Conservation (phyloP, 257 asterid genomes). For the Primulina tabacum region DNA sequence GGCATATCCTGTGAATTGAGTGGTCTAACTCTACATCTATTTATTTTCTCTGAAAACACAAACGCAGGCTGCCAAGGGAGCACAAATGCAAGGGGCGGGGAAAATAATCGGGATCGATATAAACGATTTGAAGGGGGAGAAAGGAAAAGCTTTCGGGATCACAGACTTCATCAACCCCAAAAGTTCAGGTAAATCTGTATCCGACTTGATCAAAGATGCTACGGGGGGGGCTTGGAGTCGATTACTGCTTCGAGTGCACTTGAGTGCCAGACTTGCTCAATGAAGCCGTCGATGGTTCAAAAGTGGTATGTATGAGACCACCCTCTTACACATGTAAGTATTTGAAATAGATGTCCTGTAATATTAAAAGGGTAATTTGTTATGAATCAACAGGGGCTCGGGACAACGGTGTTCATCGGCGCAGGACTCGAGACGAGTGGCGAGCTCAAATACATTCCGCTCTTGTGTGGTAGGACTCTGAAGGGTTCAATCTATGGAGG, state of each 20-base stretch:
- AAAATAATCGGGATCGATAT: conserved; percentile 65
- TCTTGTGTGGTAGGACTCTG: conserved; percentile 58
- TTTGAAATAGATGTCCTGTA: too few relatives aligned
- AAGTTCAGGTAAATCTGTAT: conserved; percentile 40
- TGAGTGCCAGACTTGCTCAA: conserved; percentile 58
- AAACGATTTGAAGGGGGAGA: conserved; percentile 51
- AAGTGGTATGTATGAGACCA: conserved; percentile 41
- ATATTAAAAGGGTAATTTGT: neutral
- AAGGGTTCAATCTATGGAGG: conserved; percentile 67
- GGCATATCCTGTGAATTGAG: too few relatives aligned
- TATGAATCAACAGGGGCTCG: conserved; percentile 38
- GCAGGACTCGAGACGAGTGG: conserved; percentile 38
- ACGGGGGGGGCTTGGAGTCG: conserved; percentile 74
- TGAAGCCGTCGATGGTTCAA: conserved; percentile 65
- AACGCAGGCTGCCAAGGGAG: conserved; percentile 59
- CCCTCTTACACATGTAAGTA: too few relatives aligned
- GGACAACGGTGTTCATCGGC: conserved; percentile 40
- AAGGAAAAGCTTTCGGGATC: conserved; percentile 55
- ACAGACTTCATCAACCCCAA: conserved; percentile 72
- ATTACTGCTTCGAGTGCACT: conserved; percentile 65
- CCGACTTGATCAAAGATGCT: conserved; percentile 57
- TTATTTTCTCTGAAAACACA: neutral
- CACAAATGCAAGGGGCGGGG: conserved; percentile 48
- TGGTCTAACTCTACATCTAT: neutral
- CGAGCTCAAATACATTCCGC: conserved; percentile 48